A percentile compares a stretch with the other conserved stretches of the same genome.
phyloP scores from a whole-genome alignment of 371 early-diverging fungal genomes.

The Dichotomocladium elegans region DNA sequence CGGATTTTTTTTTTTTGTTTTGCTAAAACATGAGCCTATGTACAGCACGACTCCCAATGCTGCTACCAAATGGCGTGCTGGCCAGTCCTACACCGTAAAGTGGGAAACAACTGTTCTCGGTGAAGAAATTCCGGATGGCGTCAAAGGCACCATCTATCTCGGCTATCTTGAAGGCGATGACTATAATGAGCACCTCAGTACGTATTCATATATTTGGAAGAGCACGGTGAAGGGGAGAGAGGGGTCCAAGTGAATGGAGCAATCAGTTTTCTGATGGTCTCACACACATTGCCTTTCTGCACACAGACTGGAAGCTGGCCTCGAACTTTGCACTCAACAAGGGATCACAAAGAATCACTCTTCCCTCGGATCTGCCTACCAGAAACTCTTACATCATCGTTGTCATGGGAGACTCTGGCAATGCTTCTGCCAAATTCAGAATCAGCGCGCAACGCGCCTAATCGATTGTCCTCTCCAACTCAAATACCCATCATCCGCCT shows the following conservation, averaged over 20 bases:
- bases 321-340: constrained; percentile 22
- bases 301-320: constrained; percentile 24
- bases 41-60: constrained; percentile 8
- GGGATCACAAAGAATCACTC: constrained; percentile 23
- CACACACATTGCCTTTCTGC: neutral
- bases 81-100: constrained; percentile 12
- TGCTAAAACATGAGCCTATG: too few relatives aligned
- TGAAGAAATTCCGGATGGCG: constrained; percentile 9
- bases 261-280: too few relatives aligned
- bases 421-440: constrained; percentile 38
- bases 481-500: too few relatives aligned
- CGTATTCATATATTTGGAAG: neutral
- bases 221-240: too few relatives aligned
- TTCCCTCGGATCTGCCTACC: constrained; percentile 32
- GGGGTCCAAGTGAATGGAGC: too few relatives aligned
- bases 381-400: constrained; percentile 33
- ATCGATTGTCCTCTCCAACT: too few relatives aligned
- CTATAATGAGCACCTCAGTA: constrained; percentile 32
- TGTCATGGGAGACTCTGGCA: constrained; percentile 47
- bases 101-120: constrained; percentile 12
- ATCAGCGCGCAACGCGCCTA: too few relatives aligned
- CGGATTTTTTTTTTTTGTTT: too few relatives aligned
- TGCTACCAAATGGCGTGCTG: constrained; percentile 18
- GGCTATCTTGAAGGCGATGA: constrained; percentile 30
- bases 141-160: constrained; percentile 28